Evolutionary conservation across 2,329 filamentous ascomycete species (phyloP), one percentile per base, ranked within the genome.

Genomic region (Zelopaecilomyces penicillatus): DNA sequence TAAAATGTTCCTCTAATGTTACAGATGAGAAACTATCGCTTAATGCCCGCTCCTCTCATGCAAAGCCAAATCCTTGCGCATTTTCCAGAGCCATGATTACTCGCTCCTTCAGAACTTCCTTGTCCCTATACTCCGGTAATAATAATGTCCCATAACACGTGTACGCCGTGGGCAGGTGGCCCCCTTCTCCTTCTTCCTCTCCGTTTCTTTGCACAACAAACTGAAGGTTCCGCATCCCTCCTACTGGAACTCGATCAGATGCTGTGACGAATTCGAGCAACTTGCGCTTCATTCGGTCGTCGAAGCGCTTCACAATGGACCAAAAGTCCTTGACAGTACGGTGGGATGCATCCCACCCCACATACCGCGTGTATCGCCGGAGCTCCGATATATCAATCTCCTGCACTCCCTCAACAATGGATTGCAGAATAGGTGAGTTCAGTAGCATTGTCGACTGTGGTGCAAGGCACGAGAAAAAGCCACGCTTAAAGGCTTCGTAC

Each of bases 241-340:
- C 89, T 0, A 95, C 86, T 0, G 93, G 93, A 2, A 97, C 78
- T 2, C 93, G 78, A 58, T 96, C 90, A 55, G 83, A 91, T 0
- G 91, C 91, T 10, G 93, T 98, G 30, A 98, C 90, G 57, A 98
- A 98, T 61, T 96, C 89, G 30, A 98, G 73, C 31, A 98, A 68
- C 55, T 79, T 80, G 42, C 81, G 77, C 64, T 84, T 84, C 71
- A 90, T 84, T 37, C 76, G 71, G 11, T 83, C 73, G 47, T 80
- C 74, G 58, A 78, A 93, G 32, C 61, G 64, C 51, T 76, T 76
- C 1, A 95, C 85, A 6, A 96, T 75, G 9, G 73, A 73, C 93
- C 93, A 98, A 61, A 98, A 97, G 53, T 85, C 79, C 27, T 71
- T 69, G 36, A 98, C 80, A 1, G 83, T 79, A 10, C 71, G 78